Conservation (phyloP, 2,329 filamentous ascomycete genomes). For the Huntiella moniliformis region DNA sequence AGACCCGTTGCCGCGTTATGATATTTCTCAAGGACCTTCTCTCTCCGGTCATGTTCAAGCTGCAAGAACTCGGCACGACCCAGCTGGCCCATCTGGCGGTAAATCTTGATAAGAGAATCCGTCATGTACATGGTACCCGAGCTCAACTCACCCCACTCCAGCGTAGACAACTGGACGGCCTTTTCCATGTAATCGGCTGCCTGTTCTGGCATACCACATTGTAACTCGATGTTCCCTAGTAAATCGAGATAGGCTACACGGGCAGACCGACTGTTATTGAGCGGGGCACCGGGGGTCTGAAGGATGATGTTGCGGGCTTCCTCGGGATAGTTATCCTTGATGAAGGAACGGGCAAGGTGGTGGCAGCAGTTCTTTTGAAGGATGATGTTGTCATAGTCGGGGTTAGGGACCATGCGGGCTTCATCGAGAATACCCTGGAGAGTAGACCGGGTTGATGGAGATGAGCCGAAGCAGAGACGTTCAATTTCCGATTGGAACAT, state of each 20-base stretch:
- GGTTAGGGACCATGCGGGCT: neutral
- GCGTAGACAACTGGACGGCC: constrained; percentile 7
- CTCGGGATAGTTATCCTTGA: constrained; percentile 9
- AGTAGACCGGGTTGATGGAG: constrained; percentile 7
- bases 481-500: constrained; percentile 12
- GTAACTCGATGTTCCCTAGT: constrained; percentile 9
- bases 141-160: constrained; percentile 8
- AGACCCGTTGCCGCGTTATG: constrained; percentile 2
- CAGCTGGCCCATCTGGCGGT: constrained; percentile 9
- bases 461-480: constrained; percentile 7
- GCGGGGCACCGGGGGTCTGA: constrained; percentile 6
- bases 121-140: constrained; percentile 11
- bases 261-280: constrained; percentile 9
- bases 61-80: constrained; percentile 4
- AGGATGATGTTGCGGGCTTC: constrained; percentile 7
- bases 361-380: constrained; percentile 9
- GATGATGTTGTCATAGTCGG: constrained; percentile 7
- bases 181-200: constrained; percentile 10
- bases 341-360: constrained; percentile 9
- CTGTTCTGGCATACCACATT: constrained; percentile 5
- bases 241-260: constrained; percentile 11
- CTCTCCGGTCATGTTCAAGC: constrained; percentile 2
- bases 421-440: constrained; percentile 7
- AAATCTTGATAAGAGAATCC: constrained; percentile 10
- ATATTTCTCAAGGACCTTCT: constrained; percentile 8